These are phyloP conservation scores for Chamaecrista fasciculata DNA, from an alignment of 306 rosid species.

Conservation along the genomic window DNA sequence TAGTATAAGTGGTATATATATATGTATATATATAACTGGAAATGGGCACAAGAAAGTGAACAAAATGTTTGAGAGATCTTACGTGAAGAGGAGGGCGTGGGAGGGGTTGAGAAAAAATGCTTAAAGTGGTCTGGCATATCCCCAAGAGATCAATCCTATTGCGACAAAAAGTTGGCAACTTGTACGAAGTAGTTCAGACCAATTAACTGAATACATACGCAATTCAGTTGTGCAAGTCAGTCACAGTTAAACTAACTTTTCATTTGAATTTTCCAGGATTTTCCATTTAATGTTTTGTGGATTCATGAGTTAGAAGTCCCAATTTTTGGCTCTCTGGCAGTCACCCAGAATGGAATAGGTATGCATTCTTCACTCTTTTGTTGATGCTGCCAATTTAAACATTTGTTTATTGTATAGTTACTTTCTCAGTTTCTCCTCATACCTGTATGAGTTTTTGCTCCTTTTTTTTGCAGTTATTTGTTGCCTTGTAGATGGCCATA, in stretches of 20 bases:
- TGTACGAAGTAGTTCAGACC: not conserved
- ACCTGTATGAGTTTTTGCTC: constrained; percentile 3
- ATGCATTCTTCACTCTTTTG: constrained; percentile 23
- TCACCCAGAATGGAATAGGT: constrained; percentile 60
- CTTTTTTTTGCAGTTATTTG: constrained; percentile 61
- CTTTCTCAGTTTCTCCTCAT: constrained; percentile 18
- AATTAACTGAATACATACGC: not conserved
- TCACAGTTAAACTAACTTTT: constrained; percentile 13
- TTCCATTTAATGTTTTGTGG: constrained; percentile 66
- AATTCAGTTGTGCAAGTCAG: constrained; percentile 7
- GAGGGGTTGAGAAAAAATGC: no score
- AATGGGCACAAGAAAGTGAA: not conserved
- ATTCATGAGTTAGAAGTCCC: constrained; percentile 68
- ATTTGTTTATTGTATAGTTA: not conserved
- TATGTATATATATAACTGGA: no score
- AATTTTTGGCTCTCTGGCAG: constrained; percentile 75
- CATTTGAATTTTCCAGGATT: constrained; percentile 45
- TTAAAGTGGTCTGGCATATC: not conserved
- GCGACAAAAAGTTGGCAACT: constrained; percentile 6
- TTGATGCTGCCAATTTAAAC: constrained; percentile 8
- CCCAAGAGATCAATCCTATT: constrained; percentile 1
- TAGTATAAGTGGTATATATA: not conserved
- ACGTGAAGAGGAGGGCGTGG: no score
- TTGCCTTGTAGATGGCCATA: constrained; percentile 86
- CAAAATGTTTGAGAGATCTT: no score